Percentiles rank a stretch among this genome's conserved stretches.
phyloP scores from a whole-genome alignment of 352 stramenopile species.

The Phytophthora podocarpi region DNA sequence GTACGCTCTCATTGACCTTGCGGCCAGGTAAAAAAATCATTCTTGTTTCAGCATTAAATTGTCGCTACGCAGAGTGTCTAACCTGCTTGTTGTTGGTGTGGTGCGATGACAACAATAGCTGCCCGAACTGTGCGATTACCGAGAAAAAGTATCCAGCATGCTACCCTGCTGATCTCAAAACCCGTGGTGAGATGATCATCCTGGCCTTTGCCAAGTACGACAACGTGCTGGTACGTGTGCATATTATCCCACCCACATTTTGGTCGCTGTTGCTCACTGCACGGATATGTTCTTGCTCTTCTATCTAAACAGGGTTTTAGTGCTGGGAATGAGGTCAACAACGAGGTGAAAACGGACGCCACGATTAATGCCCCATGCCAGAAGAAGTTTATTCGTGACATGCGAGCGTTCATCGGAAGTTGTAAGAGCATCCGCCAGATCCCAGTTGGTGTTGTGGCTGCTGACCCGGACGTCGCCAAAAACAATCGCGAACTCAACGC shows the following conservation, averaged over 20 bases:
- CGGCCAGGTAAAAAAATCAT: constrained; percentile 27
- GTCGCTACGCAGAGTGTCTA: too few relatives aligned
- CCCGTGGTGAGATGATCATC: constrained; percentile 78
- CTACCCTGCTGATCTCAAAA: constrained; percentile 66
- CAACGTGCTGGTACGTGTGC: constrained; percentile 62
- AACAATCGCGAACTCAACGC: constrained; percentile 57
- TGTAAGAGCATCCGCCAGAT: constrained; percentile 74
- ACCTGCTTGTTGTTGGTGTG: too few relatives aligned
- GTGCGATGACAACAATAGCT: constrained; percentile 29
- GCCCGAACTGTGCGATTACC: constrained; percentile 62
- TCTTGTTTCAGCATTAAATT: too few relatives aligned
- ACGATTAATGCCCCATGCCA: constrained; percentile 79
- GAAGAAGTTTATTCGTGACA: constrained; percentile 90
- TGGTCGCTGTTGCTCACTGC: background rate
- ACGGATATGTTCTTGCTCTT: background rate
- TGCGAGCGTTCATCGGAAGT: constrained; percentile 64
- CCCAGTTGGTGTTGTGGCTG: constrained; percentile 76
- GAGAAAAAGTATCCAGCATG: constrained; percentile 53
- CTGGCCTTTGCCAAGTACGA: constrained; percentile 83
- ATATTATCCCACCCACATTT: too few relatives aligned
- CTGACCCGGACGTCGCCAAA: constrained; percentile 43
- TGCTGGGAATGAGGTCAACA: too few relatives aligned
- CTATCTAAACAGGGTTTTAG: constrained; percentile 65
- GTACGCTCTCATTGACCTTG: constrained; percentile 76
- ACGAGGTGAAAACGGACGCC: too few relatives aligned